Evolutionary conservation across 2,329 filamentous ascomycete genomes (phyloP), one percentile per base, ranked within the genome.

Genomic region (Aspergillus novoparasiticus): DNA sequence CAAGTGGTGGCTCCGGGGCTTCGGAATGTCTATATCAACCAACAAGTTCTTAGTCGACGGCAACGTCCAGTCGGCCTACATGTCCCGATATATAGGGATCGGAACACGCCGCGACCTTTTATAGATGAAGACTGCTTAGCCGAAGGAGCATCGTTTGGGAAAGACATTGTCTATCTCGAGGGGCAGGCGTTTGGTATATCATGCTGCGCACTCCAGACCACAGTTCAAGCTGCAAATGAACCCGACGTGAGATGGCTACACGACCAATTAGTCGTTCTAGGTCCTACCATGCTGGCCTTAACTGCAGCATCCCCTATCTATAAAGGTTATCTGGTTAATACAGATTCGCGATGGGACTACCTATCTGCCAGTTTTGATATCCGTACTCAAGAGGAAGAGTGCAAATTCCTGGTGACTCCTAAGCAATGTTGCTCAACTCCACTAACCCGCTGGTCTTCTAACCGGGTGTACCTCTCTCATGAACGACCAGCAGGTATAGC

Each of bases 401-500:
- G 16, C 16, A 9, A 19, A 0, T 50, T 50, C 6, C 26, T 30
- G 3, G 2, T 4, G 26, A 19, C 46, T 8, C 5, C 12, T 10
- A 28, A 50, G 9, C 6, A 14, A 19, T 50, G 46, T 50, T 50
- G 46, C 14, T 30, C 46, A 1, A 19, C 3, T n/a, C 46, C 46
- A 16, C 14, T 50, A 4, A 50, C 16, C 6, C 46, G 46, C 14
- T 50, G 46, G 46, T 50, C 46, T 1, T 50, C 46, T 3, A 50
- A 50, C 46, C 46, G 62, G 5, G 96, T 93, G 6, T 97, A 97
- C 78, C 96, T 97, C 68, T 93, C 93, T 0, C 89, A 91, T 61
- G 93, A 96, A 14, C 58, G 46, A 30, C 66, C 46, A 10, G 1
- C 26, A 19, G 11, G 34, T 5, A 36, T 36, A 54, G n/a, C 19